phyloP scores from a whole-genome alignment of 2,329 filamentous ascomycete species.

The Alternaria novae-zelandiae region DNA sequence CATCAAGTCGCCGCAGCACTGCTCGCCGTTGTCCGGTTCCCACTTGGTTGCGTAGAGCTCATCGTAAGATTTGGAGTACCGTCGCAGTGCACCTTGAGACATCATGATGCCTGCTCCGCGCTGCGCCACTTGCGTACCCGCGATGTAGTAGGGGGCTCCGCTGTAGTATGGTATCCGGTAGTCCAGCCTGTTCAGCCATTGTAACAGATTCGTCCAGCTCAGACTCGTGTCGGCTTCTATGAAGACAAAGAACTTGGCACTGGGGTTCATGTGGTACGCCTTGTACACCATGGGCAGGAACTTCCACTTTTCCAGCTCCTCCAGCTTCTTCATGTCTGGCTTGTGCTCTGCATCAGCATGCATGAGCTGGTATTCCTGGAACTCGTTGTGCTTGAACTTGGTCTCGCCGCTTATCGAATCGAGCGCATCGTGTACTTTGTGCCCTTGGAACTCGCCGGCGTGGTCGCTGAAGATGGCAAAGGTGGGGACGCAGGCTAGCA shows the following conservation, averaged over 20 bases:
- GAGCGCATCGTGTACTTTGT: slow-evolving; percentile 59
- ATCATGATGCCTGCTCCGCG: slow-evolving; percentile 53
- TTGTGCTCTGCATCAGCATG: slow-evolving; percentile 51
- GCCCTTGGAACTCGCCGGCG: slow-evolving; percentile 58
- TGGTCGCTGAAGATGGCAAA: slow-evolving; percentile 66
- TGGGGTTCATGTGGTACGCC: slow-evolving; percentile 47
- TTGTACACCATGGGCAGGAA: slow-evolving; percentile 62
- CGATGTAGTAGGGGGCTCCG: slow-evolving; percentile 48
- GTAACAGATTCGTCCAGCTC: slow-evolving; percentile 48
- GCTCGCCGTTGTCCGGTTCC: slow-evolving; percentile 39
- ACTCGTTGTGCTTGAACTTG: slow-evolving; percentile 54
- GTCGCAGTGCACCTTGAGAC: slow-evolving; percentile 49
- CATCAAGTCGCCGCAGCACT: slow-evolving; percentile 49
- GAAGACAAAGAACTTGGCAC: slow-evolving; percentile 41
- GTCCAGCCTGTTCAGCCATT: slow-evolving; percentile 49
- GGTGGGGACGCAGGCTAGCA: slow-evolving; percentile 62
- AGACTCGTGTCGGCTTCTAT: slow-evolving; percentile 45
- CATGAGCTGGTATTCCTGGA: slow-evolving; percentile 59
- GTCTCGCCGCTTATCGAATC: slow-evolving; percentile 46
- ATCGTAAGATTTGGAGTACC: slow-evolving; percentile 41
- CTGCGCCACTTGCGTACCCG: slow-evolving; percentile 50
- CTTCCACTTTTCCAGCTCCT: slow-evolving; percentile 65
- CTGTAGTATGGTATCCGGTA: slow-evolving; percentile 51
- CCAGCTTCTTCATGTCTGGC: slow-evolving; percentile 52
- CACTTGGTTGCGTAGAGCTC: slow-evolving; percentile 40